phyloP scores from a whole-genome alignment of 768 basidiomycete genomes.

The Macrolepiota albuminosa region DNA sequence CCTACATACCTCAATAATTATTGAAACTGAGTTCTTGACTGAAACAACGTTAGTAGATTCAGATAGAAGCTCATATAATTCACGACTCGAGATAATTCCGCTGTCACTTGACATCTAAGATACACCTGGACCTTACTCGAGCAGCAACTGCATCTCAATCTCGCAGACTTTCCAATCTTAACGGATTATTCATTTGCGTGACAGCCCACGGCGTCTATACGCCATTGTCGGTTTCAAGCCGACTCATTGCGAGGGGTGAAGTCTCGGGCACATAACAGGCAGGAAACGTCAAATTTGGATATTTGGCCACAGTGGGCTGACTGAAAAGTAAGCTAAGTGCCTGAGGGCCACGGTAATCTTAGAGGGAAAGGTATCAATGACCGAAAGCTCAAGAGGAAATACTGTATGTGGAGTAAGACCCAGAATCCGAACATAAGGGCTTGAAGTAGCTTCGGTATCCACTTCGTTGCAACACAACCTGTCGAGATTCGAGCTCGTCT shows the following conservation, averaged over 20 bases:
- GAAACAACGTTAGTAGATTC: not conserved
- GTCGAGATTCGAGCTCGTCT: not conserved
- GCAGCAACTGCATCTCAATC: too few relatives aligned
- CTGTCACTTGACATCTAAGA: not conserved
- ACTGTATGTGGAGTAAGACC: not conserved
- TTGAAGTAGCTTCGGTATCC: not conserved
- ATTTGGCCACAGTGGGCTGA: not conserved
- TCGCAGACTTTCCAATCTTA: too few relatives aligned
- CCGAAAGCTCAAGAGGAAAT: not conserved
- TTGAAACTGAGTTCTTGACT: not conserved
- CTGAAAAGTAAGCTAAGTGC: not conserved
- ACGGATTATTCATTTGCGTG: not conserved
- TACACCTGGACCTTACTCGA: too few relatives aligned
- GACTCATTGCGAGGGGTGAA: not conserved
- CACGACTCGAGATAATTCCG: too few relatives aligned
- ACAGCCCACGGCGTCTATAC: not conserved
- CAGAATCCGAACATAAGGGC: not conserved
- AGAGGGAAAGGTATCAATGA: not conserved
- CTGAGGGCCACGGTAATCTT: not conserved
- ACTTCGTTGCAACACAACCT: not conserved
- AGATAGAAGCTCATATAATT: not conserved
- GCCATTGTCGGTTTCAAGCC: too few relatives aligned
- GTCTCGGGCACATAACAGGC: not conserved
- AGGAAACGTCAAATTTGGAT: not conserved
- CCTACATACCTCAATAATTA: not conserved